Base-by-base conservation (phyloP, 129 eudicot genomes). In the Dittrichia graveolens region DNA sequence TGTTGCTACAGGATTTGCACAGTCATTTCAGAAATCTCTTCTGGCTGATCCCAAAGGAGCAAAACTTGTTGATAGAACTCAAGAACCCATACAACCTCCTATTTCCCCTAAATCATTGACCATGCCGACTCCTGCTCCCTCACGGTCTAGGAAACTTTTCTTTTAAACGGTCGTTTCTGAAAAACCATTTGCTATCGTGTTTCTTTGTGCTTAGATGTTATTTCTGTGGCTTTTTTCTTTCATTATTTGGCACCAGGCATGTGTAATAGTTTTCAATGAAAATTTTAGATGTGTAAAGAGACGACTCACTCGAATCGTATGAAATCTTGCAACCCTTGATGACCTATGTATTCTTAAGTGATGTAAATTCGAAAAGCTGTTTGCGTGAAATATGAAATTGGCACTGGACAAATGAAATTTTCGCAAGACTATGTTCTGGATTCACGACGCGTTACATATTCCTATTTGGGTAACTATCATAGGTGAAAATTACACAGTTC, bases 1-100 rank as follows among this genome's bases (percentile, higher is more conserved):
- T 2, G 88, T 94, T 68, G 98, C 98, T 19, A 94, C 98, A n/a
- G 98, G 98, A 39, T 94, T 94, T 72, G 79, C 91, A 1, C 95
- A 94, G 66, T 94, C 98, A 15, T 94, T 90, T 81, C 96, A 94
- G 83, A 93, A 89, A 65, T 80, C 83, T 15, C 88, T 94, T 69
- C 79, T 94, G 5, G 66, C 82, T 35, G 87, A 90, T 47, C 91
- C 98, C 0, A 85, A 80, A 77, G 87, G 85, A 55, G 72, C 81
- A 53, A 93, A 88, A 72, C 78, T 79, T 53, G 79, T 66, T n/a
- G 87, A 89, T 66, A 90, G 86, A 69, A 71, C 64, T 61, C 84
- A 64, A 67, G 75, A 86, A 79, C 6, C 70, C 70, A 16, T 79
- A 50, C 77, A 85, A 54, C 78, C 67, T 15, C 44, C 86, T 3